Conservation (phyloP, 2,329 filamentous ascomycete species). For the Ascochyta fabae region DNA sequence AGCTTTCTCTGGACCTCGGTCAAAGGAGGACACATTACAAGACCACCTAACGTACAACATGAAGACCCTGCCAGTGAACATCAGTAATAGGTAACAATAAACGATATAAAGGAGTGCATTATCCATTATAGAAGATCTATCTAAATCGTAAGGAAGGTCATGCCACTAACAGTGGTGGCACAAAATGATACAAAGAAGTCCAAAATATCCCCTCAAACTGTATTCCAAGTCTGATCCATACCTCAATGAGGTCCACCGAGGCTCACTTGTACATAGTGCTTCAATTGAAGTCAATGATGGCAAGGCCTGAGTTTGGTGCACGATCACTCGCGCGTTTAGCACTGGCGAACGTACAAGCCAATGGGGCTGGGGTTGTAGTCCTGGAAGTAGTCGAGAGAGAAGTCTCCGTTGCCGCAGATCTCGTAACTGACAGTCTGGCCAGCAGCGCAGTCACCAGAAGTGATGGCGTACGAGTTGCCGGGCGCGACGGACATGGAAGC, state of each 20-base stretch:
- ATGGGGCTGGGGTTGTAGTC: constrained; percentile 63
- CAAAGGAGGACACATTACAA: too few relatives aligned
- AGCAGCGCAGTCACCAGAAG: constrained; percentile 62
- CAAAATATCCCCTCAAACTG: not conserved
- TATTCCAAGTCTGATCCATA: not conserved
- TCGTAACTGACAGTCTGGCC: constrained; percentile 60
- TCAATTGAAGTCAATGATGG: not conserved
- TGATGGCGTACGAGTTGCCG: constrained; percentile 60
- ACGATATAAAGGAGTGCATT: constrained; percentile 2
- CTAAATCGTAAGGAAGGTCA: constrained; percentile 7
- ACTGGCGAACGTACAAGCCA: constrained; percentile 42
- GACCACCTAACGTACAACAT: too few relatives aligned
- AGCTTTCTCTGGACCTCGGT: too few relatives aligned
- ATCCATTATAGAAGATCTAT: constrained; percentile 5
- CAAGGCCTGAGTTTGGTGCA: constrained; percentile 10
- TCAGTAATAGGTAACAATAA: not conserved
- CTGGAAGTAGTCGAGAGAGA: constrained; percentile 67
- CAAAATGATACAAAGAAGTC: not conserved
- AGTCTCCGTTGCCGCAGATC: constrained; percentile 58
- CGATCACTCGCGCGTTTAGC: constrained; percentile 15
- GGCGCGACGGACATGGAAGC: constrained; percentile 56
- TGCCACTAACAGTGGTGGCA: not conserved
- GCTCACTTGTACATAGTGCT: constrained; percentile 15
- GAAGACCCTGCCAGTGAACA: too few relatives aligned
- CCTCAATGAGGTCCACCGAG: not conserved